Conservation (phyloP, 108 stramenopile species). For the Asterionellopsis glacialis region DNA sequence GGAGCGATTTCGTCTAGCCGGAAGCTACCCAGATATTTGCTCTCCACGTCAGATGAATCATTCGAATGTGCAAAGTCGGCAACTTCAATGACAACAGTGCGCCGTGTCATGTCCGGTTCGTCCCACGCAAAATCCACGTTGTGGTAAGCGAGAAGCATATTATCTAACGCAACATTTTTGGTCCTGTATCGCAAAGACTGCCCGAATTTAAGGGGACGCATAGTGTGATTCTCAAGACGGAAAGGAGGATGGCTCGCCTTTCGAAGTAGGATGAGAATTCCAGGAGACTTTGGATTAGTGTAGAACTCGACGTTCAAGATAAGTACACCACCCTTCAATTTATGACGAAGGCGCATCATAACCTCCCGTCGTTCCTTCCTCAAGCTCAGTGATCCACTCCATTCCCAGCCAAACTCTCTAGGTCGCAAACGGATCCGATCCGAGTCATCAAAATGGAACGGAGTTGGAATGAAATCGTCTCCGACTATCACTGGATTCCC, state of each 20-base stretch:
- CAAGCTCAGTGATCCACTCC: slow-evolving; percentile 47
- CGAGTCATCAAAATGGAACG: slow-evolving; percentile 67
- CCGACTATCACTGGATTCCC: slow-evolving; percentile 19
- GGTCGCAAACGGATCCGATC: slow-evolving; percentile 46
- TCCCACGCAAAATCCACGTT: slow-evolving; percentile 64
- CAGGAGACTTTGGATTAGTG: slow-evolving; percentile 22
- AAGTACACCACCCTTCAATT: slow-evolving; percentile 41
- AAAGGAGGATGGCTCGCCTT: slow-evolving; percentile 48
- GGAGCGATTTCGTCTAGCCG: slow-evolving; percentile 44
- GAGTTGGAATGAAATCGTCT: slow-evolving; percentile 23
- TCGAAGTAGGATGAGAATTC: slow-evolving; percentile 31
- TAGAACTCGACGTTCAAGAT: slow-evolving; percentile 44
- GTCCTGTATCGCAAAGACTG: slow-evolving; percentile 25
- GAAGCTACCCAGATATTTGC: slow-evolving; percentile 28
- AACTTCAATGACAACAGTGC: slow-evolving; percentile 23
- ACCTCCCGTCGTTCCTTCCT: slow-evolving; percentile 44
- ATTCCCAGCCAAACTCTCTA: slow-evolving; percentile 60
- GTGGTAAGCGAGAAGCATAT: slow-evolving; percentile 57
- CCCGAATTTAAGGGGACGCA: slow-evolving; percentile 37
- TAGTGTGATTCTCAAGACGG: slow-evolving; percentile 62
- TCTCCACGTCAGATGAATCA: slow-evolving; percentile 6
- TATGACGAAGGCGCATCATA: slow-evolving; percentile 47
- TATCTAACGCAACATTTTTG: slow-evolving; percentile 21
- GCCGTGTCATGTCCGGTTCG: slow-evolving; percentile 35
- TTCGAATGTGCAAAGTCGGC: slow-evolving; percentile 16